Evolutionary conservation across 73 alveolate genomes (phyloP), one percentile per base, ranked within the genome.

Genomic region (Paramecium octaurelia): DNA sequence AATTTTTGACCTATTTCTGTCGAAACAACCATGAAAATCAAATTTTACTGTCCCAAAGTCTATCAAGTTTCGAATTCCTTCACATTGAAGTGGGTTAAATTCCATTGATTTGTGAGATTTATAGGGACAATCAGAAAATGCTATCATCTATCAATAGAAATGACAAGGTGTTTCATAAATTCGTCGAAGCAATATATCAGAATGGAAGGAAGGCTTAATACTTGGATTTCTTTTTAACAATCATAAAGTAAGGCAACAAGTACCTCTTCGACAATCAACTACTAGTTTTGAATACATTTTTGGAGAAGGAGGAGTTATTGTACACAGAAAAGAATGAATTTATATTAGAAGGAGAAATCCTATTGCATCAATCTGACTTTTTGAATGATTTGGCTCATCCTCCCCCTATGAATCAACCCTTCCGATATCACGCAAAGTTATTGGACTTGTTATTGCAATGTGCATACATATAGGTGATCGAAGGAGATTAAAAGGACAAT

Each of bases 91-190:
- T 93, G n/a, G 95, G 93, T 9, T 85, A 93, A 84, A 80, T 93
- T n/a, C 88, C 93, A 20, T 83, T 93, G 43, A 92, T 93, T 3
- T 93, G 96, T 57, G 96, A 93, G 59, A 93, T 93, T 54, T 93
- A 48, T 58, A 93, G 71, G 36, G 93, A 93, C 24, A 93, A 93
- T 58, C 23, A 35, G 2, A 80, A 48, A 12, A 43, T 93, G 18
- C 29, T 93, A 64, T 64, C 16, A 2, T 64, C 84, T 7, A 75
- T 59, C 24, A 58, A 80, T 12, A 93, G 40, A 38, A 92, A 75
- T 92, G 84, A 85, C 20, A 38, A 35, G 10, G 40, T 80, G 5
- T 57, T 93, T 8, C 38, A 83, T 35, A 92, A 38, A n/a, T 68
- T 93, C 16, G 84, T 80, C 6, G 80, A 54, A 20, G 29, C 85